Evolutionary conservation across 192 early-diverging fungal genomes (phyloP), one percentile per base, ranked within the genome.

Genomic region (Phlyctochytrium arcticum): DNA sequence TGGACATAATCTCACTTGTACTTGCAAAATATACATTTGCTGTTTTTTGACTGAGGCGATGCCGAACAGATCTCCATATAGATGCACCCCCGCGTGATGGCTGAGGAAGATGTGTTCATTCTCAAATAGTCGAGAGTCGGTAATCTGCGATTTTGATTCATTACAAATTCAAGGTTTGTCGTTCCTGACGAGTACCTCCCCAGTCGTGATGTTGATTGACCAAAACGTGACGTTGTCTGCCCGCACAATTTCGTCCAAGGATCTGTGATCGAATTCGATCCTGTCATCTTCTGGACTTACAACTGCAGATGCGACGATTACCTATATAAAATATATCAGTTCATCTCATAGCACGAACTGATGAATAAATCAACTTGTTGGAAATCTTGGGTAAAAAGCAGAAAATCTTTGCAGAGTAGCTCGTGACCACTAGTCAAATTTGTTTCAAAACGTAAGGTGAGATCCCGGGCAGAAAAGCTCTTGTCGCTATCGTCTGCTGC

Each of bases 21-120:
- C 75, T 37, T 85, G 78, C 24, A 83, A 68, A 21, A 90, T 72
- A 59, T 87, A 79, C 44, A 89, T 88, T 31, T 75, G 74, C 47
- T 91, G 89, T 54, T 89, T 73, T 62, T 89, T 83, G n/a, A 89
- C 78, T 19, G 85, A 82, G 57, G 86, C 82, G 44, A 91, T 80
- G 15, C 76, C 86, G 48, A 91, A 73, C 21, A 79, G 46, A 54
- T 86, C 78, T 19, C 76, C 69, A 54, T 77, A 75, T n/a, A 91
- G 64, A 60, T 84, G 82, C 7, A 90, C 88, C 24, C 89, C 89
- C 15, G 77, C 69, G 54, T 89, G 88, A 53, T 90, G 73, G 2
- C 79, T 51, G 21, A 90, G 69, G 32, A 76, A 77, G 35, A 91
- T 84, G 57, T 80, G 85, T 36, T 91, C 89, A 47, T 70, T 73